These are phyloP conservation scores for Trichoderma atrobrunneum DNA, from an alignment of 2,329 filamentous ascomycete genomes.

Conservation along the genomic window DNA sequence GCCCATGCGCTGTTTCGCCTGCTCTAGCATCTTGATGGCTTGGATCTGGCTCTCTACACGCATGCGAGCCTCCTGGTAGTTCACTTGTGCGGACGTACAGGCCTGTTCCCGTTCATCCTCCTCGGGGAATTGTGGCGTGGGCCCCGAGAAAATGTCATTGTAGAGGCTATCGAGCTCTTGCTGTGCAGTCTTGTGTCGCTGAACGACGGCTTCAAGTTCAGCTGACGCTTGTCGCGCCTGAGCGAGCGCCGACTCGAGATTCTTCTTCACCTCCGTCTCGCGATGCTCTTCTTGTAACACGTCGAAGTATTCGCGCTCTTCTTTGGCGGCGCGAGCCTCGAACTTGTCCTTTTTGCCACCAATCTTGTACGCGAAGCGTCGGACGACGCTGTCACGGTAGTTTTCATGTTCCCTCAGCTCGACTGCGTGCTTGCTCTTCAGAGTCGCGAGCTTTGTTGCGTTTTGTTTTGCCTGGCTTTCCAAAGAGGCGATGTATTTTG, in stretches of 20 bases:
- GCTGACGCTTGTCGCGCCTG: background rate
- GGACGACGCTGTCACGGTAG: background rate
- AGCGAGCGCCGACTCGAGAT: background rate
- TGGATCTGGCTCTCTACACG: background rate
- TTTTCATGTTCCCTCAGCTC: background rate
- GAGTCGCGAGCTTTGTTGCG: background rate
- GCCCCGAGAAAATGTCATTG: background rate
- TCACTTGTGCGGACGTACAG: background rate
- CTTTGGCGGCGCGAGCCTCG: background rate
- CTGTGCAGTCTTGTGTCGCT: background rate
- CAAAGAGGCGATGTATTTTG: background rate
- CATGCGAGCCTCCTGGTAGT: background rate
- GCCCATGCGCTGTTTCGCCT: background rate
- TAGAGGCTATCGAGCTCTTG: background rate
- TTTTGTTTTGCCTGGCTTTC: background rate
- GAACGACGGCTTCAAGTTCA: background rate
- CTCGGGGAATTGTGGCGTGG: background rate
- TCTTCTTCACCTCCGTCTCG: background rate
- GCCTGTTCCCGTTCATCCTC: background rate
- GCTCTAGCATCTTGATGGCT: background rate
- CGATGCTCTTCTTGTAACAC: background rate
- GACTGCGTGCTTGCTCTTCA: background rate
- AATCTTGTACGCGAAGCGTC: background rate
- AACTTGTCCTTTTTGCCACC: background rate
- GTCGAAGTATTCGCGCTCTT: background rate